A percentile compares a stretch with the other conserved stretches of the same genome.
Evolutionary conservation across 106 monocot genomes (phyloP).

Genomic region (Chionographis japonica): DNA sequence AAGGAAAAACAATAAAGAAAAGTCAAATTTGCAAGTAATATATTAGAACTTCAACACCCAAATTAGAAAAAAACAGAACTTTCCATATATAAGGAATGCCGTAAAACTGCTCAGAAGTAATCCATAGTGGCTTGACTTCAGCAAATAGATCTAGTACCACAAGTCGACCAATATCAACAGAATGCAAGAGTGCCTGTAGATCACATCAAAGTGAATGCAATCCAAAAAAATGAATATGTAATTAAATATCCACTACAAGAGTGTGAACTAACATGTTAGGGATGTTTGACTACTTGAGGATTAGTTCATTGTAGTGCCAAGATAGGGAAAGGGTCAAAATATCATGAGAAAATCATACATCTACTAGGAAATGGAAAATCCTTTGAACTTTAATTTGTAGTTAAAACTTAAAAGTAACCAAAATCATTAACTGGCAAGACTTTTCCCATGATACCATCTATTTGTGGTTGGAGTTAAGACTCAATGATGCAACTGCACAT

Average conservation of each 20-base stretch:
- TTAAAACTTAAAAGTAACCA: too few species aligned
- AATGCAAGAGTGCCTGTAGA: slow-evolving; percentile 49
- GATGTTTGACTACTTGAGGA: too few species aligned
- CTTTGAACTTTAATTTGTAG: too few species aligned
- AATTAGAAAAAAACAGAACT: slow-evolving; percentile 11
- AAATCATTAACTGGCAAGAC: too few species aligned
- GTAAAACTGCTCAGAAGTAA: slow-evolving; percentile 53
- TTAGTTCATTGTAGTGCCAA: too few species aligned
- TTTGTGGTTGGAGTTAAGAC: too few species aligned
- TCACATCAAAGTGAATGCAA: not conserved
- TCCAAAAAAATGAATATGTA: not conserved
- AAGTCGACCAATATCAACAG: slow-evolving; percentile 48
- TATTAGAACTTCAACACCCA: not conserved
- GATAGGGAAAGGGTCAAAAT: not conserved
- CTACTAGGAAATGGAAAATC: too few species aligned
- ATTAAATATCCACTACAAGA: not conserved
- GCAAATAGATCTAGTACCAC: slow-evolving; percentile 59
- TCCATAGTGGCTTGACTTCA: slow-evolving; percentile 63
- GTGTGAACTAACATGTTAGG: not conserved
- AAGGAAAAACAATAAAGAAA: not conserved
- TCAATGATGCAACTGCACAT: too few species aligned
- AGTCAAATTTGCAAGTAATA: not conserved
- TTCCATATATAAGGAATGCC: slow-evolving; percentile 60
- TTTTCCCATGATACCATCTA: too few species aligned
- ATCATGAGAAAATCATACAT: not conserved